phyloP scores from a whole-genome alignment of 768 basidiomycete genomes.

The Kwoniella europaea region DNA sequence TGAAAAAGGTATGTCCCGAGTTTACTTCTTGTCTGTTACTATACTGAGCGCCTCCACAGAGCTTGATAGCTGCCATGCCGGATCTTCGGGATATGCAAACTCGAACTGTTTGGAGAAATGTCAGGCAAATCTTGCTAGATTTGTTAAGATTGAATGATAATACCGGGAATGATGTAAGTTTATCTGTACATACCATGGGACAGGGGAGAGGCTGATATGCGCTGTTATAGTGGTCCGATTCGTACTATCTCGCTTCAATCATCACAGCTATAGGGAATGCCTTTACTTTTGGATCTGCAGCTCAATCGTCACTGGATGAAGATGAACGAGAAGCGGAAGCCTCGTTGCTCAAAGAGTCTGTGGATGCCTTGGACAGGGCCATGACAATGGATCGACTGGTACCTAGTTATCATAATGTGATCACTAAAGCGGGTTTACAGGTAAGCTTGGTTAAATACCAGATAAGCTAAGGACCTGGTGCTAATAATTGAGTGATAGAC shows the following conservation, averaged over 20 bases:
- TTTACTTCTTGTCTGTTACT: not conserved
- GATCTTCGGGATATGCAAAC: constrained; percentile 74
- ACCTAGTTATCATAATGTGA: constrained; percentile 90
- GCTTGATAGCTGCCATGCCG: constrained; percentile 80
- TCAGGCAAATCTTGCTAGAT: constrained; percentile 86
- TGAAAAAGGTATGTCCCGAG: constrained; percentile 72
- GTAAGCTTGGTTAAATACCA: constrained; percentile 61
- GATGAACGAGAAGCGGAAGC: constrained; percentile 21
- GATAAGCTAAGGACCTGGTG: not conserved
- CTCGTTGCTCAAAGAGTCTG: constrained; percentile 71
- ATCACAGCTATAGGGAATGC: constrained; percentile 81
- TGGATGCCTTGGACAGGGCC: constrained; percentile 85
- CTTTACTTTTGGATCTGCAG: constrained; percentile 64
- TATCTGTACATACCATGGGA: not conserved
- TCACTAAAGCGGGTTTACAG: constrained; percentile 88
- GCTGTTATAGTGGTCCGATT: constrained; percentile 76
- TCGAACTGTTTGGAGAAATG: constrained; percentile 81
- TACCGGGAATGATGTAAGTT: constrained; percentile 78
- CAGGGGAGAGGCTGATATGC: not conserved
- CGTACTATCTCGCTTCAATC: constrained; percentile 83
- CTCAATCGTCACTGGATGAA: constrained; percentile 12
- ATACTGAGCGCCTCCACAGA: constrained; percentile 59
- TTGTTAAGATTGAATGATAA: constrained; percentile 96
- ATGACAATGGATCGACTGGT: constrained; percentile 93
- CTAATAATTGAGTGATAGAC: constrained; percentile 21